Evolutionary conservation across 805 yeast species (phyloP), one percentile per base, ranked within the genome.

Genomic region (Saturnispora sanitii): DNA sequence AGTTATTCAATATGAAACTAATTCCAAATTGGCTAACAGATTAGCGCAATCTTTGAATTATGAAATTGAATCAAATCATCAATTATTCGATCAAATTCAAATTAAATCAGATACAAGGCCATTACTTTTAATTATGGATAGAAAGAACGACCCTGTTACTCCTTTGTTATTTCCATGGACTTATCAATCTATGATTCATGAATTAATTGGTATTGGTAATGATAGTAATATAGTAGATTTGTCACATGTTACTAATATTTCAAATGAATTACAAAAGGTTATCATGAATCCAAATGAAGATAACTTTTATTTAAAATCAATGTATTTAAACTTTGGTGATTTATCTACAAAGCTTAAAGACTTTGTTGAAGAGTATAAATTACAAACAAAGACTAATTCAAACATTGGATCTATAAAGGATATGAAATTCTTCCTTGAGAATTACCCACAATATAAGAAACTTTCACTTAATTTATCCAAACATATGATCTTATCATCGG

Each of bases 131-230:
- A 66, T 92, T 2, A 54, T 92, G 36, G 97, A 92, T 59, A 69
- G 99, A 40, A 74, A 78, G 43, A 82, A 76, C 53, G 99, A 92
- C 60, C 96, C 98, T 2, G 67, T 90, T 12, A 90, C 99, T 1
- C 96, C 99, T 1, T 68, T 92, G 23, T 63, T 92, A 37, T 75
- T 81, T 30, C 98, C 97, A 2, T 92, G 99, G 99, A 88, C 98
- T 1, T 92, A 86, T 61, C 97, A 90, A 56, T 83, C 96, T 2
- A 90, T 92, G 97, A 85, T 92, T 15, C 95, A 90, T 57, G 97
- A 94, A 57, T 70, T 87, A 18, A 65, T 92, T 23, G 95, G 90
- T 2, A 83, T 92, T 44, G 64, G 68, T 26, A 81, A 86, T 54
- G 19, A 36, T 1, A 39, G 42, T 9, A 90, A 92, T 51, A 73